Evolutionary conservation across 495 filamentous ascomycete species (phyloP).

Genomic region (Penicillium dipodomyicola): DNA sequence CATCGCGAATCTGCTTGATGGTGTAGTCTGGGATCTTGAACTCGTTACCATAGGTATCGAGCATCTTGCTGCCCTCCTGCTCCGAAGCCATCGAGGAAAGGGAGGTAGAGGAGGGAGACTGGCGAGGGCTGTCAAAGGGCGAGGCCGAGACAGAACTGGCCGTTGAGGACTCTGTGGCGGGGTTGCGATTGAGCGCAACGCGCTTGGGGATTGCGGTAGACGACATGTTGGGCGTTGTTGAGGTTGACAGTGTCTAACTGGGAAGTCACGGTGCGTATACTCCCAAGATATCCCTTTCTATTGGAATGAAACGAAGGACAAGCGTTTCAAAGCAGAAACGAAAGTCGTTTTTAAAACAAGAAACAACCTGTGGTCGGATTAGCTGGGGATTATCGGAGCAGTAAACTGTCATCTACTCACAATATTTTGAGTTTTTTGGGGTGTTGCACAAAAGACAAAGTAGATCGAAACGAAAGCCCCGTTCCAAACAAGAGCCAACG

Average conservation of each 20-base stretch:
- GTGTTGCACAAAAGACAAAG: constrained; percentile 2
- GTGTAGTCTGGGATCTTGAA: constrained; percentile 70
- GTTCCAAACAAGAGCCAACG: constrained; percentile 7
- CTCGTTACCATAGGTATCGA: constrained; percentile 66
- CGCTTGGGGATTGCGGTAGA: constrained; percentile 57
- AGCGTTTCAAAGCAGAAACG: neutral
- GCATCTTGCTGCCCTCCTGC: constrained; percentile 52
- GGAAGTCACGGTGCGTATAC: constrained; percentile 1
- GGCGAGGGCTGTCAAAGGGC: constrained; percentile 65
- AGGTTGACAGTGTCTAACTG: constrained; percentile 3
- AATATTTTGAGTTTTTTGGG: neutral
- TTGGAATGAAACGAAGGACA: neutral
- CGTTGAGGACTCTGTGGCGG: constrained; percentile 56
- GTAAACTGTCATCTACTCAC: neutral
- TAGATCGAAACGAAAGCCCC: constrained; percentile 6
- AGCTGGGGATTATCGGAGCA: neutral
- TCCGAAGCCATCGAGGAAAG: constrained; percentile 82
- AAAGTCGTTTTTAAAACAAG: neutral
- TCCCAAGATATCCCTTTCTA: constrained; percentile 1
- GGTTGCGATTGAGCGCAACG: constrained; percentile 50
- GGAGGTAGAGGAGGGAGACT: constrained; percentile 83
- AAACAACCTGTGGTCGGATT: neutral
- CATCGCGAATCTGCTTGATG: constrained; percentile 67
- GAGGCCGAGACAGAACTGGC: constrained; percentile 63
- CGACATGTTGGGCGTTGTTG: constrained; percentile 44